phyloP scores from a whole-genome alignment of 169 alveolate species.

The Cryptosporidium sp. region DNA sequence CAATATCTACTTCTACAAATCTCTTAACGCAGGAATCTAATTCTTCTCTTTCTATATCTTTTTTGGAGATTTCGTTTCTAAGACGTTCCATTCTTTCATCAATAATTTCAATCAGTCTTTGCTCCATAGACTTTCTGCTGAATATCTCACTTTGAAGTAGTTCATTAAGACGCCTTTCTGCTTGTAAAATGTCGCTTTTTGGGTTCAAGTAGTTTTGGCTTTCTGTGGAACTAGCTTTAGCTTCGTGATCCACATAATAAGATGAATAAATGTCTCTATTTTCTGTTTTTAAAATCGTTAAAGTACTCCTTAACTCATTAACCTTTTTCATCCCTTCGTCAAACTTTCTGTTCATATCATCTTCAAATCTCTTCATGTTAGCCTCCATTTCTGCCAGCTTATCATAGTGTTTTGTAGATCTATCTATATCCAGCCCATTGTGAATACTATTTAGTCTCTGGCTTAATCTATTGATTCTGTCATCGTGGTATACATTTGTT shows the following conservation, averaged over 20 bases:
- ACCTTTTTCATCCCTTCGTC: slow-evolving; percentile 44
- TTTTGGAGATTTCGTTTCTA: slow-evolving; percentile 33
- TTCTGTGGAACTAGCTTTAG: not conserved
- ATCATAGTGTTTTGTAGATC: slow-evolving; percentile 30
- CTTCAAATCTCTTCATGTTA: slow-evolving; percentile 17
- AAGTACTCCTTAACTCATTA: not conserved
- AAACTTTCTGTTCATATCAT: slow-evolving; percentile 26
- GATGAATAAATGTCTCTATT: not conserved
- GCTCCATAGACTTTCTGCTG: slow-evolving; percentile 57
- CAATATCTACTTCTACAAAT: slow-evolving; percentile 70
- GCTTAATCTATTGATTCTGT: slow-evolving; percentile 51
- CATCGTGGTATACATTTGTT: slow-evolving; percentile 30
- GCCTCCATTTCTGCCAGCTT: slow-evolving; percentile 34
- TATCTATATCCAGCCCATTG: slow-evolving; percentile 50
- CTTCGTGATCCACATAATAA: not conserved
- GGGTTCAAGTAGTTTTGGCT: not conserved
- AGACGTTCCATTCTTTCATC: slow-evolving; percentile 51
- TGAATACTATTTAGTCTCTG: slow-evolving; percentile 67
- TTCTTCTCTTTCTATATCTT: slow-evolving; percentile 58
- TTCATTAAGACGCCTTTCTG: slow-evolving; percentile 39
- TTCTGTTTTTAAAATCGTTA: slow-evolving; percentile 3
- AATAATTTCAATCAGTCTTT: slow-evolving; percentile 58
- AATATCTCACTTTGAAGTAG: slow-evolving; percentile 54
- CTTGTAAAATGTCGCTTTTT: not conserved
- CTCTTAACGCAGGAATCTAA: slow-evolving; percentile 60